Evolutionary conservation across 2,329 filamentous ascomycete species (phyloP).

Genomic region (Colletotrichum kahawae): DNA sequence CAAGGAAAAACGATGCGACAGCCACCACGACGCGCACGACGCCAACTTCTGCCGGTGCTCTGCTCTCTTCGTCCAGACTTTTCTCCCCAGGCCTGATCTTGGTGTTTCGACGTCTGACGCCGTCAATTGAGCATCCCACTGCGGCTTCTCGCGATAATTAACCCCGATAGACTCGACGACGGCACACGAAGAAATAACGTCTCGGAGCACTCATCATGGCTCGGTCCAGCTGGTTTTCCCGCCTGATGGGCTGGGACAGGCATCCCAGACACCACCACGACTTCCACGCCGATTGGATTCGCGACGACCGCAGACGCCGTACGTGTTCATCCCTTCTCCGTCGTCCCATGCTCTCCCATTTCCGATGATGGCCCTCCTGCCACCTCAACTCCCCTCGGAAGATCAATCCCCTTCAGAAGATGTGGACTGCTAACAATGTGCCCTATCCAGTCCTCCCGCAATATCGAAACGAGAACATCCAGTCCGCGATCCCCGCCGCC

Average conservation of each 20-base stretch:
- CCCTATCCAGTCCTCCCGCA: slow-evolving; percentile 65
- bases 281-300: slow-evolving; percentile 38
- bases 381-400: background rate
- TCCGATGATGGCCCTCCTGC: background rate
- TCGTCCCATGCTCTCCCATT: background rate
- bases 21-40: background rate
- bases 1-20: slow-evolving; percentile 5
- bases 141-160: background rate
- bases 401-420: background rate
- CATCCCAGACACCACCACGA: slow-evolving; percentile 34
- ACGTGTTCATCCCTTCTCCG: slow-evolving; percentile 25
- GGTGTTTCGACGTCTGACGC: background rate
- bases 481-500: slow-evolving; percentile 73
- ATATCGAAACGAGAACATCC: slow-evolving; percentile 60
- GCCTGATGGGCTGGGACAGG: slow-evolving; percentile 39
- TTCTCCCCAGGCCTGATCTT: background rate
- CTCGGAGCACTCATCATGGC: slow-evolving; percentile 23
- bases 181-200: too few species aligned
- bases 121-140: background rate
- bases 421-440: background rate
- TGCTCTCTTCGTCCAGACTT: background rate
- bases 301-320: slow-evolving; percentile 51
- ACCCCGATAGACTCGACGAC: background rate
- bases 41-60: background rate
- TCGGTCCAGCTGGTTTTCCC: slow-evolving; percentile 33